Evolutionary conservation across 108 stramenopile genomes (phyloP), one percentile per base, ranked within the genome.

Genomic region (Pseudonitzschia multiseries): DNA sequence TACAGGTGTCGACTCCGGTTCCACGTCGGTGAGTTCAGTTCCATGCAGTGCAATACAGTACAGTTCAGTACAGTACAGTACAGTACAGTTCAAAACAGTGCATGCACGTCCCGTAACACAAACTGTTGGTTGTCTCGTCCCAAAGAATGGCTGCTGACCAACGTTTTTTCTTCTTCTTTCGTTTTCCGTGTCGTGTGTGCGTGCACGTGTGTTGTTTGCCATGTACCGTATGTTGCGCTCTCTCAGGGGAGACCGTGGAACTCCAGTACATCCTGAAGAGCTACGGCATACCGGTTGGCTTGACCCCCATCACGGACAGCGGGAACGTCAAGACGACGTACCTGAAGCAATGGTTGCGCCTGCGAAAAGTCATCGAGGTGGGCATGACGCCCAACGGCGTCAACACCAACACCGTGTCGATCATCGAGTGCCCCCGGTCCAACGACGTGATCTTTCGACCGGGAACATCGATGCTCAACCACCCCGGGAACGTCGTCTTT

Each of bases 401-500:
- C 13, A n/a, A n/a, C 8, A 15, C 24, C 18, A 60, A 24, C 17
- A 51, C 50, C n/a, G n/a, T 51, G 10, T n/a, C 50, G 50, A 51
- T 33, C 31, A 62, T 48, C 12, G 66, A 67, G 1, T 67, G 66
- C 22, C 66, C 66, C 13, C 4, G 21, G 18, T 28, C 28, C 27
- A 44, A 46, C n/a, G 66, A 67, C 24, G 66, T 67, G 18, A 21
- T 67, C n/a, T 48, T 67, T 50, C 66, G 66, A 5, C 10, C 61
- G 32, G 66, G 66, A 48, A 24, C 31, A 2, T 15, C 43, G 10
- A 40, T 28, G 31, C 21, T 50, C 13, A 14, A 44, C 12, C 18
- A 67, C 24, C 66, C 66, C 18, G 66, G 66, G 21, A 67, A 44
- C 28, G 46, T 67, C 24, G 21, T 67, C 20, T 67, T 67, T 67